Evolutionary conservation across 352 stramenopile species (phyloP), one percentile per base, ranked within the genome.

Genomic region (Peronospora tabacina): DNA sequence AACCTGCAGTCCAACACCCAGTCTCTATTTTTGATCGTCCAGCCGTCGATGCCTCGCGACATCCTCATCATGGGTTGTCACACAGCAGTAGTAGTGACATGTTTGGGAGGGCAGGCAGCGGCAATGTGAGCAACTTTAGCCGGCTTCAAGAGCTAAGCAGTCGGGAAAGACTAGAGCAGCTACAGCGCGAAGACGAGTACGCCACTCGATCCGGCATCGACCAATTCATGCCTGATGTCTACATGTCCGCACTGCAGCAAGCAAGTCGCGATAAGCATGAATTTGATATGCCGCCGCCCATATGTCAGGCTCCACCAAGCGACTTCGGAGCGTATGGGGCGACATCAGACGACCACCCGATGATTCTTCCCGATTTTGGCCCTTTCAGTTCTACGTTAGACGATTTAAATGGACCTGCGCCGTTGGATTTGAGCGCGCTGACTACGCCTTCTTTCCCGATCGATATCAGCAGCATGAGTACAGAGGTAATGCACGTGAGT

Each of bases 21-120:
- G 59, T 69, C 4, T 85, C 78, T 1, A 77, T 89, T 41, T 89
- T 89, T 33, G 78, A 89, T 46, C 75, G 75, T 10, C 63, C 71
- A 15, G 51, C 44, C 7, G 60, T 49, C n/a, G 36, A 30, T 36
- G 38, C 49, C 2, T 24, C 46, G 8, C 44, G 54, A 11, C 58
- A 58, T 10, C 40, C 39, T 35, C 59, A 51, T 20, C 49, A 40
- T 40, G 49, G 39, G 0, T 17, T 67, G 9, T 45, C 53, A 32
- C 52, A 57, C 5, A 61, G 57, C 37, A 49, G 49, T 15, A 70
- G 61, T 33, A 66, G 38, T 53, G 58, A 59, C 13, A 65, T 61
- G 52, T n/a, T 63, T 8, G 22, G 53, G 11, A 61, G 47, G 16
- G 17, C 33, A 6, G 42, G 44, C 10, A 28, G 46, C 13, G 37